phyloP scores from a whole-genome alignment of 164 flowering plant species.

The Umbilicus rupestris region DNA sequence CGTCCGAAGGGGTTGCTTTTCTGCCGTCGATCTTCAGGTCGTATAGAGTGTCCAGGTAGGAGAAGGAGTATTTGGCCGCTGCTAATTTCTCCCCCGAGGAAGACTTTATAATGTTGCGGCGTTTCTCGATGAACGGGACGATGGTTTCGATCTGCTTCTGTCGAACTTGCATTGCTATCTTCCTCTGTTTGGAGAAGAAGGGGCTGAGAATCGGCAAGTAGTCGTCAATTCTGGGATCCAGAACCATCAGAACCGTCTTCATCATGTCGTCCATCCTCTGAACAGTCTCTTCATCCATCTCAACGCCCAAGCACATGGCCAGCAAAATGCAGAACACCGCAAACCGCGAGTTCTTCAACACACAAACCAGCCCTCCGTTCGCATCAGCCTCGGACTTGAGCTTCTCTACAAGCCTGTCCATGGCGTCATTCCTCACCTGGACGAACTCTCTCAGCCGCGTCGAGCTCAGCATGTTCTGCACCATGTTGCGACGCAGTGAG shows the following conservation, averaged over 20 bases:
- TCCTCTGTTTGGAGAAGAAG: constrained; percentile 59
- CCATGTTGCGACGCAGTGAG: constrained; percentile 83
- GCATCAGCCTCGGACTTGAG: constrained; percentile 41
- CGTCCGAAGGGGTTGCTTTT: constrained; percentile 33
- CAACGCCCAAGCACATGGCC: constrained; percentile 81
- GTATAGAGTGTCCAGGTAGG: constrained; percentile 84
- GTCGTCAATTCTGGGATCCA: constrained; percentile 75
- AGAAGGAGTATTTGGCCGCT: constrained; percentile 30
- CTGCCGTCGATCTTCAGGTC: constrained; percentile 67
- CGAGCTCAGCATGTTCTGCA: constrained; percentile 68
- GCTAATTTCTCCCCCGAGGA: constrained; percentile 28
- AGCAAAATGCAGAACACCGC: constrained; percentile 74
- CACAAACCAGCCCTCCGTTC: constrained; percentile 49
- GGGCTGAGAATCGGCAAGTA: constrained; percentile 64
- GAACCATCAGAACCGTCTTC: constrained; percentile 50
- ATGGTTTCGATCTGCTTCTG: constrained; percentile 51
- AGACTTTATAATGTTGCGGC: constrained; percentile 32
- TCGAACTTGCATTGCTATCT: constrained; percentile 43
- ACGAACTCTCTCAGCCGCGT: constrained; percentile 46
- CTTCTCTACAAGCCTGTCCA: constrained; percentile 54
- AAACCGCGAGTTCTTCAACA: constrained; percentile 66
- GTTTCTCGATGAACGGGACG: constrained; percentile 43
- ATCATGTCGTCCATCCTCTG: constrained; percentile 50
- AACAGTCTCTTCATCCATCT: constrained; percentile 55
- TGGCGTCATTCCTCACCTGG: constrained; percentile 31